Conservation (phyloP, 169 alveolate species). For the Perkinsus marinus region DNA sequence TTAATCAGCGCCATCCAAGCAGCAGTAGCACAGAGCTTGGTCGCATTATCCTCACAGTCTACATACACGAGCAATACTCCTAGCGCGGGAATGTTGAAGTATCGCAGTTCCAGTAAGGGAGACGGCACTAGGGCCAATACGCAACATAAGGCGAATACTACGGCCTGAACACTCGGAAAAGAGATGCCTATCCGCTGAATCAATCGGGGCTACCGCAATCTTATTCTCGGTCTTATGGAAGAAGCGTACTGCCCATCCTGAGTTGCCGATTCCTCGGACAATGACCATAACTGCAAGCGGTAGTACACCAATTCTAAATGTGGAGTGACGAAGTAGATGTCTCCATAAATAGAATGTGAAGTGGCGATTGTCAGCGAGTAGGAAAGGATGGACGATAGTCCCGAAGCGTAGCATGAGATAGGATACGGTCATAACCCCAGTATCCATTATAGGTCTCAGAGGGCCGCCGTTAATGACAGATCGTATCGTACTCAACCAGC, state of each 20-base stretch:
- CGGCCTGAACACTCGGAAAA: neutral
- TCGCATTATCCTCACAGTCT: neutral
- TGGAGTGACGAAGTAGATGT: neutral
- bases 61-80: neutral
- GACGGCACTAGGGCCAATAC: neutral
- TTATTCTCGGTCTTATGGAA: neutral
- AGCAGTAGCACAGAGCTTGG: neutral
- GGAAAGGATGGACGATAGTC: neutral
- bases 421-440: neutral
- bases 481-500: neutral
- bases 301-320: neutral
- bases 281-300: neutral
- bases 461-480: neutral
- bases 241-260: neutral
- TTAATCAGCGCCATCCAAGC: neutral
- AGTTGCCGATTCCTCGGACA: neutral
- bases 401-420: neutral
- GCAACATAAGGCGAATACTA: neutral
- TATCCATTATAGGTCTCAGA: neutral
- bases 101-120: neutral
- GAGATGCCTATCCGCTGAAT: neutral
- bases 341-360: neutral
- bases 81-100: neutral
- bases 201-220: neutral
- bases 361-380: neutral